Evolutionary conservation across 371 early-diverging fungal species (phyloP).

Genomic region (Mucor piriformis): DNA sequence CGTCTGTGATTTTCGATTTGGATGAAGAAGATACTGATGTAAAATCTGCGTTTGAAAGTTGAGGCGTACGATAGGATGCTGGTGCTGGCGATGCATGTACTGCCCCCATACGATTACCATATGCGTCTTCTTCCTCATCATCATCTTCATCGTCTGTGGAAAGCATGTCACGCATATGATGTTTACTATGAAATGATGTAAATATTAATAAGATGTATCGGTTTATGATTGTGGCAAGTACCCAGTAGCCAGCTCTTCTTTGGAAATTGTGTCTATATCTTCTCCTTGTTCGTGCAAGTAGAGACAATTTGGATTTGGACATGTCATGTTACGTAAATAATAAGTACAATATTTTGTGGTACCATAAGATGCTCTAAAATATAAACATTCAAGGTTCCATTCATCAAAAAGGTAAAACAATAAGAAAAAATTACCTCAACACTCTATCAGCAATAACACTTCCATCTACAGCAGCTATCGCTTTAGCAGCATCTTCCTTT

Average conservation of each 20-base stretch:
- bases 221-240: too few relatives aligned
- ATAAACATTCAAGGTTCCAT: conserved; percentile 62
- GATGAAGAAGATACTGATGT: conserved; percentile 8
- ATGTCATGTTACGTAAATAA: conserved; percentile 76
- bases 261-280: conserved; percentile 72
- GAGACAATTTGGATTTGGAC: conserved; percentile 83
- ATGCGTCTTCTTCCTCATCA: conserved; percentile 21
- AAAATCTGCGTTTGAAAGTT: conserved; percentile 17
- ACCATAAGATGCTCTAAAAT: conserved; percentile 76
- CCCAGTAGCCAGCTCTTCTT: conserved; percentile 53
- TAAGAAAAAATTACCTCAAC: conserved; percentile 56
- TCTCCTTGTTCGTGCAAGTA: conserved; percentile 89
- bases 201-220: not conserved
- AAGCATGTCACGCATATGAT: conserved; percentile 20
- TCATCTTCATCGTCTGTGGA: conserved; percentile 22
- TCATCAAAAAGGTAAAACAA: conserved; percentile 23
- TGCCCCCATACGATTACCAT: not conserved
- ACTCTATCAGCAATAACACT: conserved; percentile 82
- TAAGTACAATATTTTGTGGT: conserved; percentile 92
- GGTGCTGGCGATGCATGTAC: not conserved
- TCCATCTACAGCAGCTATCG: conserved; percentile 92
- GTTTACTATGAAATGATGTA: conserved; percentile 20
- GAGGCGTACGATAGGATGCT: conserved; percentile 12
- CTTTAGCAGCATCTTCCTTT: conserved; percentile 90
- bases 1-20: conserved; percentile 27